phyloP scores from a whole-genome alignment of 768 basidiomycete species.

The Collybiopsis confluens region DNA sequence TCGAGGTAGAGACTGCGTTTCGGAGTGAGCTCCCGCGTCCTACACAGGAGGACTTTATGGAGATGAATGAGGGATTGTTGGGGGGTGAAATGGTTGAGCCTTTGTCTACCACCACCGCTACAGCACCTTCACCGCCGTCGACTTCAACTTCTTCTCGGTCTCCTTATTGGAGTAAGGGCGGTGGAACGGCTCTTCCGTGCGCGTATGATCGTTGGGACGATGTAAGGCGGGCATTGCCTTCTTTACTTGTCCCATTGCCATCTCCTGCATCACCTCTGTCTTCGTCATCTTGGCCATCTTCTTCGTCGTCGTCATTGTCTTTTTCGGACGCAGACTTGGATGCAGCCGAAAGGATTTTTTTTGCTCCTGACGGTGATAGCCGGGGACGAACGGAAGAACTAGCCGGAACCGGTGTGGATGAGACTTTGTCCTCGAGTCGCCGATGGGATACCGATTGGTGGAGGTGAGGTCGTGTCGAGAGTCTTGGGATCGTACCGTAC shows the following conservation, averaged over 20 bases:
- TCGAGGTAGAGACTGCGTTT: neutral
- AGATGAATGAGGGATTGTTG: conserved; percentile 43
- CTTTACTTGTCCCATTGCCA: neutral
- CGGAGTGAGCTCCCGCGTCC: conserved; percentile 19
- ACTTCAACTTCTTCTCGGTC: neutral
- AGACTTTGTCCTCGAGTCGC: conserved; percentile 28
- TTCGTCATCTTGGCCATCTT: no score
- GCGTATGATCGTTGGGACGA: neutral
- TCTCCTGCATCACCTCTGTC: no score
- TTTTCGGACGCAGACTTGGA: neutral
- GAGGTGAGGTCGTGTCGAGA: conserved; percentile 44
- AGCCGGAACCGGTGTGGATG: conserved; percentile 10
- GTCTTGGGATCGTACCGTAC: conserved; percentile 4
- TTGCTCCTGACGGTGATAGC: no score
- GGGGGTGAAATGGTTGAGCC: conserved; percentile 22
- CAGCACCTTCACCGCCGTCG: neutral
- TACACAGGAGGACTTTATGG: conserved; percentile 57
- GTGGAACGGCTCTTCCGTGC: neutral
- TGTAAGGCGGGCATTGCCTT: neutral
- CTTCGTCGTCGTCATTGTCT: no score
- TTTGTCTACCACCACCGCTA: neutral
- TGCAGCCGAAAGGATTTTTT: conserved; percentile 9
- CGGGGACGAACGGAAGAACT: no score
- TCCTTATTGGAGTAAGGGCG: neutral
- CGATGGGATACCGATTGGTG: conserved; percentile 58